Percentiles rank a stretch among this genome's conserved stretches.
Conservation (phyloP, 2,329 filamentous ascomycete species). For the Trichoderma aggressivum region DNA sequence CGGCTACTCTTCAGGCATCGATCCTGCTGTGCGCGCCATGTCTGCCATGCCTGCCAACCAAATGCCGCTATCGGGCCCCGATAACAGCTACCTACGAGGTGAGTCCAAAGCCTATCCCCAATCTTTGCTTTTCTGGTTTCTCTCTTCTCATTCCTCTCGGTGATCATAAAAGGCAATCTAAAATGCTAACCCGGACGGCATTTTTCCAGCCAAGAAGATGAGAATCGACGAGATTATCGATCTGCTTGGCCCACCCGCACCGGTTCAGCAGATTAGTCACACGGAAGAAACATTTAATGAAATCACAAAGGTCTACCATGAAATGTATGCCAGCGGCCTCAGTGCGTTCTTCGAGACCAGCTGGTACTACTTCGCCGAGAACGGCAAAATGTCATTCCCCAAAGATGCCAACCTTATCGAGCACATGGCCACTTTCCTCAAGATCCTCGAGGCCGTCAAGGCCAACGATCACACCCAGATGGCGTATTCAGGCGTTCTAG, state of each 20-base stretch:
- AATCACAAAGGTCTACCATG: conserved; percentile 67
- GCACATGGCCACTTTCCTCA: conserved; percentile 64
- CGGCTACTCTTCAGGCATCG: conserved; percentile 56
- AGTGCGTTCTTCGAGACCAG: conserved; percentile 75
- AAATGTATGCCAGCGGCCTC: conserved; percentile 71
- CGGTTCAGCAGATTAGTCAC: conserved; percentile 51
- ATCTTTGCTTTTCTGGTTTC: conserved; percentile 19
- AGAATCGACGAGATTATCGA: conserved; percentile 70
- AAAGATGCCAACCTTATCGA: conserved; percentile 58
- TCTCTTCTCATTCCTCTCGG: neutral
- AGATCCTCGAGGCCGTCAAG: conserved; percentile 47
- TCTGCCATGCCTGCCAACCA: conserved; percentile 27
- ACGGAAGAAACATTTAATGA: conserved; percentile 57
- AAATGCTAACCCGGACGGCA: conserved; percentile 23
- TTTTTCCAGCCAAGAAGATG: conserved; percentile 49
- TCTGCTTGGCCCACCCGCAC: conserved; percentile 57
- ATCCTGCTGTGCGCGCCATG: conserved; percentile 59
- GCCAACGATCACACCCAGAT: conserved; percentile 51
- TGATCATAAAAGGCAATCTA: neutral
- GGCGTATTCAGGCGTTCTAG: conserved; percentile 51
- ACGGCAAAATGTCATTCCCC: conserved; percentile 45
- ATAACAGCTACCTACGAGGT: conserved; percentile 46
- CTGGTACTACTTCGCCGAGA: conserved; percentile 66
- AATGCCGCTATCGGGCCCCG: conserved; percentile 27
- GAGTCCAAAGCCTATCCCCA: conserved; percentile 35